Percentiles rank a stretch among this genome's conserved stretches.
Evolutionary conservation across 495 filamentous ascomycete genomes (phyloP).

Genomic region (Podospora anserina): DNA sequence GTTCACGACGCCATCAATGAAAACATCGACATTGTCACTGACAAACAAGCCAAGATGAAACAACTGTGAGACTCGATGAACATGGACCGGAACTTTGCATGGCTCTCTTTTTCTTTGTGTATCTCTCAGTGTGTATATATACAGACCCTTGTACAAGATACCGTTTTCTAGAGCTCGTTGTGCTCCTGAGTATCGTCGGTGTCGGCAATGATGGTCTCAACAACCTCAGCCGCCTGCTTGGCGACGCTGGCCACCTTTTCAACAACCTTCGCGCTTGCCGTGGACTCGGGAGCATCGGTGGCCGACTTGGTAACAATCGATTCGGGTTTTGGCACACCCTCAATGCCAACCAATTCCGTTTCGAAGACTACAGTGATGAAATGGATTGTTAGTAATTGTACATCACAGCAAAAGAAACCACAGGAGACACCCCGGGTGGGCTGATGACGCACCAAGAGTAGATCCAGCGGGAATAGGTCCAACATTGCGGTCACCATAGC

Average conservation of each 20-base stretch:
- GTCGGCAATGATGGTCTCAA: constrained; percentile 44
- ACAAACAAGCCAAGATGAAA: too few species aligned
- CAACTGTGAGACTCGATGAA: too few species aligned
- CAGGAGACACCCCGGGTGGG: neutral
- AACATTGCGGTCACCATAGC: constrained; percentile 71
- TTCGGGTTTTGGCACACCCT: constrained; percentile 64
- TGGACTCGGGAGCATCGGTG: constrained; percentile 26
- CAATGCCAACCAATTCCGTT: constrained; percentile 86
- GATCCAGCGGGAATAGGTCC: constrained; percentile 77
- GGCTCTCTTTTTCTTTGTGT: neutral
- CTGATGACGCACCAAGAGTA: constrained; percentile 58
- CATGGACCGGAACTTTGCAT: too few species aligned
- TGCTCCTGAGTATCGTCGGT: constrained; percentile 52
- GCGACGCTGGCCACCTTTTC: constrained; percentile 34
- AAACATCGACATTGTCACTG: too few species aligned
- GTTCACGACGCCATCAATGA: too few species aligned
- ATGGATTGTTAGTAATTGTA: constrained; percentile 26
- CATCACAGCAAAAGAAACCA: neutral
- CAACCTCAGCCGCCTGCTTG: constrained; percentile 44
- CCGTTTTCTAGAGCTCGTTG: constrained; percentile 45
- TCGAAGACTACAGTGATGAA: constrained; percentile 63
- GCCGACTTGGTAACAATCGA: constrained; percentile 44
- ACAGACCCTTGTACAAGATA: neutral
- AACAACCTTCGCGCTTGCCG: constrained; percentile 41
- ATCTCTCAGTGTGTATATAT: neutral